Percentiles rank a stretch among this genome's conserved stretches.
Conservation (phyloP, 75 land plant species). For the Sequoia sempervirens region DNA sequence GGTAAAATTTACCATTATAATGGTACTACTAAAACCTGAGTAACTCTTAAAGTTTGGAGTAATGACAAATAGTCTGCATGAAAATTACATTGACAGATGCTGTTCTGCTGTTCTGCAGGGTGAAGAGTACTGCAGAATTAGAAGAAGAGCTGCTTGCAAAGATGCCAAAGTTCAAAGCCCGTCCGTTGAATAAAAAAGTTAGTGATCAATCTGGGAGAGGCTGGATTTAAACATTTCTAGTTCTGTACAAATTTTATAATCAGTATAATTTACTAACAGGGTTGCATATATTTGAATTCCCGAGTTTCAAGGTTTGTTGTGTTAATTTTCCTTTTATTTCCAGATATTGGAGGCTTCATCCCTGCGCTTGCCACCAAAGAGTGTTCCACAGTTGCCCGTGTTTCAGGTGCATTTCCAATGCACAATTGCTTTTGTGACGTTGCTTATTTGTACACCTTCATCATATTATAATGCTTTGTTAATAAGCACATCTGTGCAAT, state of each 20-base stretch:
- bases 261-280: not conserved
- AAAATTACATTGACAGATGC: not conserved
- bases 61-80: not conserved
- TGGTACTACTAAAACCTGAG: not conserved
- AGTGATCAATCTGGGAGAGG: no score
- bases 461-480: not conserved
- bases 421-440: not conserved
- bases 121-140: slow-evolving; percentile 32
- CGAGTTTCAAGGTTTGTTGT: not conserved
- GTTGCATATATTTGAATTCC: not conserved
- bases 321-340: slow-evolving; percentile 1
- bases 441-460: not conserved
- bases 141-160: slow-evolving; percentile 37
- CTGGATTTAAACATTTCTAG: not conserved
- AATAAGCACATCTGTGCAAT: not conserved
- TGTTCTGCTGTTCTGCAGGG: slow-evolving; percentile 51
- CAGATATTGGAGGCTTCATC: slow-evolving; percentile 75
- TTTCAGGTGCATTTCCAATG: slow-evolving; percentile 46
- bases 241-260: not conserved
- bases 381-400: slow-evolving; percentile 38
- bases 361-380: slow-evolving; percentile 31
- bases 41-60: not conserved
- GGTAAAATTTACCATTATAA: slow-evolving; percentile 21
- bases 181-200: slow-evolving; percentile 70
- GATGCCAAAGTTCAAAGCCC: slow-evolving; percentile 60